phyloP scores from a whole-genome alignment of 2,329 filamentous ascomycete genomes.

The Grosmannia clavigera region DNA sequence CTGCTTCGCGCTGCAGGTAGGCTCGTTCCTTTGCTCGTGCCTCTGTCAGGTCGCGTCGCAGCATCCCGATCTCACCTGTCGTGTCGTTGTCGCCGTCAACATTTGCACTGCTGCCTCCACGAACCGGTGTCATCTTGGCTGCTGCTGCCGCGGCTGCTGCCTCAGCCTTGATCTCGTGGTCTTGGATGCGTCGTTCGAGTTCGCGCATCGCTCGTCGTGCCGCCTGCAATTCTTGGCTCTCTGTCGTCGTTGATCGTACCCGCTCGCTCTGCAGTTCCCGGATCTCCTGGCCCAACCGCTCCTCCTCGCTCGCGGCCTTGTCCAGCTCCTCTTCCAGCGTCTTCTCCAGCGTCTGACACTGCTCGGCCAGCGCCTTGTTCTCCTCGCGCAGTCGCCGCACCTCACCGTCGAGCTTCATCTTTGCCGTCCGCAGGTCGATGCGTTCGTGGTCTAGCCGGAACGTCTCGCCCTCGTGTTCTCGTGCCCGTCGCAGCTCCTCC shows the following conservation, averaged over 20 bases:
- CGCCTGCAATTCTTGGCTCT: slow-evolving; percentile 40
- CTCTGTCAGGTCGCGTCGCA: slow-evolving; percentile 50
- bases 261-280: slow-evolving; percentile 34
- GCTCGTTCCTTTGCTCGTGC: slow-evolving; percentile 55
- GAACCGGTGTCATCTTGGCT: slow-evolving; percentile 5
- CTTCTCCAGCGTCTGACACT: slow-evolving; percentile 46
- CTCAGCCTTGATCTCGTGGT: slow-evolving; percentile 17
- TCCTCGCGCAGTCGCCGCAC: slow-evolving; percentile 53
- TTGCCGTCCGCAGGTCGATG: slow-evolving; percentile 53
- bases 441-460: slow-evolving; percentile 56
- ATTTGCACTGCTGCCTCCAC: background rate
- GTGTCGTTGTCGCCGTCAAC: slow-evolving; percentile 17
- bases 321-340: slow-evolving; percentile 55
- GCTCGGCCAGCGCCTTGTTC: slow-evolving; percentile 41
- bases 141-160: slow-evolving; percentile 19
- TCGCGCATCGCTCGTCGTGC: slow-evolving; percentile 52
- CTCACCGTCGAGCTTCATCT: slow-evolving; percentile 55
- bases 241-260: slow-evolving; percentile 32
- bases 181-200: slow-evolving; percentile 47
- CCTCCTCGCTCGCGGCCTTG: slow-evolving; percentile 53
- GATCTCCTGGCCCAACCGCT: slow-evolving; percentile 44
- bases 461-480: slow-evolving; percentile 44
- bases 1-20: slow-evolving; percentile 50
- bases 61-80: slow-evolving; percentile 39
- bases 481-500: slow-evolving; percentile 42